Base-by-base conservation (phyloP, 352 stramenopile species). In the Pythium aristosporum region DNA sequence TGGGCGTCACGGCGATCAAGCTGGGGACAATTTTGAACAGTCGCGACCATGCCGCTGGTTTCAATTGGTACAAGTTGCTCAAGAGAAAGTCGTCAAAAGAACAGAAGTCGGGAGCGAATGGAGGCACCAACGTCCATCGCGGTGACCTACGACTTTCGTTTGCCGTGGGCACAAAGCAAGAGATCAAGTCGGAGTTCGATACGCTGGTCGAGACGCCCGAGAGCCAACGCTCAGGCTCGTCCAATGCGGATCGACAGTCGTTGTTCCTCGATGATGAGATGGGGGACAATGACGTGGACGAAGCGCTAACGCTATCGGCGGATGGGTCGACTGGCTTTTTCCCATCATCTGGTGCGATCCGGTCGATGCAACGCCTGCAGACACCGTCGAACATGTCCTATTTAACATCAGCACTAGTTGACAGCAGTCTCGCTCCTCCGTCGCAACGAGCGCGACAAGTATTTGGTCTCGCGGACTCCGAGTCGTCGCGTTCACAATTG, bases 11-110 rank as follows among this genome's bases (percentile, higher is more conserved):
- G 7, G 84, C 87, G 18, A 82, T 94, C 20, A 92, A 91, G 61
- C 63, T 93, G 16, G 81, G 89, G 25, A 94, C 76, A 16, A 91
- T 94, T 61, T 69, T 92, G 41, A 87, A 87, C 56, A 82, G 90
- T 65, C 77, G 74, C 13, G 87, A 87, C 42, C 81, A 87, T 21
- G 82, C 84, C 32, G 85, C 80, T 67, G 79, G 80, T 11, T 96
- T 96, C 63, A 92, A 93, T 62, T 94, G 84, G 84, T 94, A 96
- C 65, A 93, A 92, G 43, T 46, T 96, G 10, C 65, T 94, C 2
- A 96, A 96, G 60, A 67, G 82, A 9, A 92, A 91, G 37, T 87
- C 81, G 9, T 79, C 82, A 16, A 79, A 81, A 32, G 79, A 90
- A 46, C 34, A 88, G 77, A 62, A 69, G 65, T 36, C 32, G 1